These are phyloP conservation scores for Schizonepeta tenuifolia DNA, from an alignment of 257 asterid species.

Conservation along the genomic window DNA sequence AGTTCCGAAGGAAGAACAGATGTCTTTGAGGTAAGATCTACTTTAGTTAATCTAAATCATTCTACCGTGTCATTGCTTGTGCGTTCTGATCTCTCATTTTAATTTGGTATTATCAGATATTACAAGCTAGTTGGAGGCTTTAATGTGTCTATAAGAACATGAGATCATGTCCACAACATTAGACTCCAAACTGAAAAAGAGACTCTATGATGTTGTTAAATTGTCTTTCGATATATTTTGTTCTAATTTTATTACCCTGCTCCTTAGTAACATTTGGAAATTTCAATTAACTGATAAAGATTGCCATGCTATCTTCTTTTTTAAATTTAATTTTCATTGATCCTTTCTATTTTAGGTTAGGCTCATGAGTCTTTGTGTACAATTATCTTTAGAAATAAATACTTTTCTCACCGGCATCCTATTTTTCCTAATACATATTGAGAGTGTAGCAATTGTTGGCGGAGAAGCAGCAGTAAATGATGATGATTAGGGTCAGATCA, in stretches of 20 bases:
- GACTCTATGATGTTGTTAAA: slow-evolving; percentile 23
- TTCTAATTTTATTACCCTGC: not conserved
- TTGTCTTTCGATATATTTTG: slow-evolving; percentile 11
- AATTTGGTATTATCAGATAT: not conserved
- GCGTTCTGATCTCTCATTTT: not conserved
- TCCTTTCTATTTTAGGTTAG: not conserved
- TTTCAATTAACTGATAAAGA: not conserved
- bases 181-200: slow-evolving; percentile 18
- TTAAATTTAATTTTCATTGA: not conserved
- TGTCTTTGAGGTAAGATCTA: slow-evolving; percentile 27
- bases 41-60: slow-evolving; percentile 1
- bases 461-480: not conserved
- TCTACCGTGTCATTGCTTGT: not conserved
- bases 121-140: not conserved
- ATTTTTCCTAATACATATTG: not conserved
- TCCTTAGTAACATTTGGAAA: not conserved
- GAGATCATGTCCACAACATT: not conserved
- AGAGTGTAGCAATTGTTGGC: not conserved
- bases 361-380: not conserved
- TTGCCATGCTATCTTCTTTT: not conserved
- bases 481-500: not conserved
- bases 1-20: slow-evolving; percentile 31
- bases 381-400: not conserved
- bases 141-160: not conserved
- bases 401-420: not conserved